Evolutionary conservation across 352 stramenopile genomes (phyloP), one percentile per base, ranked within the genome.

Genomic region (Globisporangium apiculatum): DNA sequence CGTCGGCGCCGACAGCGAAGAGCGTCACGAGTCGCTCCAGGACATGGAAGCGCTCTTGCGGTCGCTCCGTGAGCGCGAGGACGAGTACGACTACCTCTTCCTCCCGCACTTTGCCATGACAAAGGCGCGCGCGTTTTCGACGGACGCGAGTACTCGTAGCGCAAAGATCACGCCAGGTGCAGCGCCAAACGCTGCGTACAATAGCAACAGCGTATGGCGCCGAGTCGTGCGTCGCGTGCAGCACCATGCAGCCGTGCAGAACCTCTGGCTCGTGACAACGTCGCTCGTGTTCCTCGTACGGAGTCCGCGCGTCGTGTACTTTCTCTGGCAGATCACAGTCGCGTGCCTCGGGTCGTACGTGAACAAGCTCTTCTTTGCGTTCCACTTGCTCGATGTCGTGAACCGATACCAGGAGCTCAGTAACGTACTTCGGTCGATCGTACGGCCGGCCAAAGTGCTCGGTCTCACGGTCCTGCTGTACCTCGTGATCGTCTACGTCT

Each of bases 351-450:
- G 79, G 4, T 71, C 76, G 40, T 83, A 83, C 52, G 60, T 91
- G 15, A 83, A 86, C 66, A 86, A 83, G 42, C 73, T 91, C 41
- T 91, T 79, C 68, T 91, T 91, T 55, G 72, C 79, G 18, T 89
- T 89, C 47, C 77, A 89, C 47, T 49, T 91, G 17, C 66, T 91
- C 8, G 81, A 91, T 55, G 64, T 89, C 41, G 69, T 91, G n/a
- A 86, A 89, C 47, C 75, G 77, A n/a, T 91, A 84, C 57, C 81
- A 86, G 50, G 74, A 85, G 37, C 69, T 89, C 4, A 85, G 83
- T 57, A 85, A 89, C 53, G 81, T 91, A 1, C 47, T 89, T 12
- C 71, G 77, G 17, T 86, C 81, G 6, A 85, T 89, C 38, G 71
- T 82, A 15, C 65, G 68, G 14, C 79, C 81, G 11, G 73, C 75